Percentiles rank a stretch among this genome's conserved stretches.
These are phyloP conservation scores for Sarcodon aspratus DNA, from an alignment of 768 basidiomycete species.

Conservation along the genomic window DNA sequence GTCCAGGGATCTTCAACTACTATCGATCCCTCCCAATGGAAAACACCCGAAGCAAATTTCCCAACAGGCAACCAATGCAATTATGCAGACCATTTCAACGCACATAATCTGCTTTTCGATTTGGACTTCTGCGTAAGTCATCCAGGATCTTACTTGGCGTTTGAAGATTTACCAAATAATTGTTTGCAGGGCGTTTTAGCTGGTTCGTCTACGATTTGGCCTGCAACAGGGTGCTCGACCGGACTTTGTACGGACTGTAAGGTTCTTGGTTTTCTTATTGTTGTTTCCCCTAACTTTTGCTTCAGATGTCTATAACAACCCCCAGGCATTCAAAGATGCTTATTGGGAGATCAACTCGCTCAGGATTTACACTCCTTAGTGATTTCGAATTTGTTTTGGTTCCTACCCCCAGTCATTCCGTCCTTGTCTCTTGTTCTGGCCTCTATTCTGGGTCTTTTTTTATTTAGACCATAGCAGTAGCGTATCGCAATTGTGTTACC, in stretches of 20 bases:
- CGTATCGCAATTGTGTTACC: too few species aligned
- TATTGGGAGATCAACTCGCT: constrained; percentile 64
- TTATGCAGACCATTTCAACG: constrained; percentile 39
- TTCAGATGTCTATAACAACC: constrained; percentile 48
- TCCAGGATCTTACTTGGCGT: not conserved
- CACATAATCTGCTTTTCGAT: constrained; percentile 45
- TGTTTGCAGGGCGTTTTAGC: constrained; percentile 40
- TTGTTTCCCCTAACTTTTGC: not conserved
- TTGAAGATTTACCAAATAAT: constrained; percentile 2
- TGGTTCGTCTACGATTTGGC: constrained; percentile 23
- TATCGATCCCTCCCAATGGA: constrained; percentile 21
- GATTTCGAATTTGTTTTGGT: too few species aligned
- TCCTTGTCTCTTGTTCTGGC: too few species aligned
- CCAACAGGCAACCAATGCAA: constrained; percentile 33
- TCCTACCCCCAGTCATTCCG: too few species aligned
- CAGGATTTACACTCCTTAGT: constrained; percentile 33
- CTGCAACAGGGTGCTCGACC: constrained; percentile 26
- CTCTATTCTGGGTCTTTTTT: too few species aligned
- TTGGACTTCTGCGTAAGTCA: constrained; percentile 46
- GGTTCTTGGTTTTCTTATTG: constrained; percentile 9
- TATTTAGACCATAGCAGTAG: too few species aligned
- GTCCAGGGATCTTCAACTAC: constrained; percentile 10
- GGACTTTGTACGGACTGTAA: constrained; percentile 35
- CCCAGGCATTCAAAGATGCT: constrained; percentile 43
- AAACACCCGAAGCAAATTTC: constrained; percentile 37